Conservation (phyloP, 2,329 filamentous ascomycete genomes). For the Claviceps sorghi region DNA sequence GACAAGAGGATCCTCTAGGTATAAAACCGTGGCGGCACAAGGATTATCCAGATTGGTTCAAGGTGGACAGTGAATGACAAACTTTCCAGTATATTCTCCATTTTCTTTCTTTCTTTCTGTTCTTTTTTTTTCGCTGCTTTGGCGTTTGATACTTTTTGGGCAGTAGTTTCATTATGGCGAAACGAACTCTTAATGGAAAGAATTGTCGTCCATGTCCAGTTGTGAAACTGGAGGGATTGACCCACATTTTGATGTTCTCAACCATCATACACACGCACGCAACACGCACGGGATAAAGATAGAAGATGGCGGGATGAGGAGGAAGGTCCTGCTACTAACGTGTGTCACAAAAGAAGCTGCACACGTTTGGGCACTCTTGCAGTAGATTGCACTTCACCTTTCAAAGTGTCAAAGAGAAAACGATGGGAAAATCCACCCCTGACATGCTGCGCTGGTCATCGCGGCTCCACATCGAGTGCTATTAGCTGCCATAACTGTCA, state of each 20-base stretch:
- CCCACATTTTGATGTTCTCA: neutral
- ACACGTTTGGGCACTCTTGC: neutral
- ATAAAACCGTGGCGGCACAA: constrained; percentile 45
- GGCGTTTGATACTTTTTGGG: neutral
- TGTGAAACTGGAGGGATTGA: neutral
- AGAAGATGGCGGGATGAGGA: too few relatives aligned
- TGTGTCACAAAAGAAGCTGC: neutral
- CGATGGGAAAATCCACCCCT: neutral
- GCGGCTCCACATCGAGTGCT: neutral
- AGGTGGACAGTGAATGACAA: constrained; percentile 15
- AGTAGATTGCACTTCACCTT: neutral
- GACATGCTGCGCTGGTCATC: neutral
- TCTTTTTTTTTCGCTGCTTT: neutral
- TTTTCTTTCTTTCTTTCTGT: neutral
- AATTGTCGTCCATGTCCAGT: neutral
- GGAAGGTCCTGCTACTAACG: neutral
- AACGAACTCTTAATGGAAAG: neutral
- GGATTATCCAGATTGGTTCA: constrained; percentile 46
- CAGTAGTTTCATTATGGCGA: neutral
- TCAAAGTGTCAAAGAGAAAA: neutral
- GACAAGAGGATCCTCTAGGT: constrained; percentile 36
- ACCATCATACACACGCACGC: neutral
- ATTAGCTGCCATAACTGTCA: neutral
- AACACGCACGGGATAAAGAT: neutral
- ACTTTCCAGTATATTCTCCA: neutral